Evolutionary conservation across 192 early-diverging fungal species (phyloP).

Genomic region (Mortierella claussenii): DNA sequence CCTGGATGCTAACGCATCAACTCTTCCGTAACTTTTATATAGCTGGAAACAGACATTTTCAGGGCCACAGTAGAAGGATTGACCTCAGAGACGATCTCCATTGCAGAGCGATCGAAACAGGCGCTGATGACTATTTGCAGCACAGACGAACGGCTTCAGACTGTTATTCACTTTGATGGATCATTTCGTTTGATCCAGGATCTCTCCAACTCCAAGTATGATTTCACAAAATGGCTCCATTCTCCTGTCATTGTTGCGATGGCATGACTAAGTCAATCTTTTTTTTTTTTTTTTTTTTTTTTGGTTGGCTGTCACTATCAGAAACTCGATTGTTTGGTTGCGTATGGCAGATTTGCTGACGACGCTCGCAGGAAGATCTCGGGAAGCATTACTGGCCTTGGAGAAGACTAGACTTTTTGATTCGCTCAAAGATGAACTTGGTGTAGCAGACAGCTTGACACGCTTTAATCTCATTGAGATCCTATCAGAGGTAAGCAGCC

Average conservation of each 20-base stretch:
- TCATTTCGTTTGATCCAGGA: slow-evolving; percentile 11
- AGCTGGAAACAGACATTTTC: slow-evolving; percentile 31
- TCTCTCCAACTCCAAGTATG: slow-evolving; percentile 32
- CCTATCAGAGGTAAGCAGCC: slow-evolving; percentile 23
- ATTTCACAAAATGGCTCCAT: neutral
- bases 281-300: neutral
- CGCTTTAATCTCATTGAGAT: slow-evolving; percentile 50
- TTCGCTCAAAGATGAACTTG: slow-evolving; percentile 18
- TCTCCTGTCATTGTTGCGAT: neutral
- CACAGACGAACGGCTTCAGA: slow-evolving; percentile 9
- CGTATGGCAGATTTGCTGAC: slow-evolving; percentile 23
- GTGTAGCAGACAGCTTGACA: slow-evolving; percentile 21
- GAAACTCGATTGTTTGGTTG: slow-evolving; percentile 22
- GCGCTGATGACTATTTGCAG: slow-evolving; percentile 23
- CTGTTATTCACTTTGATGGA: slow-evolving; percentile 6
- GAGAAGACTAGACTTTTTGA: slow-evolving; percentile 13
- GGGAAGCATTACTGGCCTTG: neutral
- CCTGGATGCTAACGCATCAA: too few relatives aligned
- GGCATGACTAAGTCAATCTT: too few relatives aligned
- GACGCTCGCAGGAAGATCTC: slow-evolving; percentile 12
- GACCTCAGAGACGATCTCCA: slow-evolving; percentile 23
- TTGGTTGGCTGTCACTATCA: neutral
- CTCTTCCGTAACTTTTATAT: neutral
- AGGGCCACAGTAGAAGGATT: slow-evolving; percentile 21
- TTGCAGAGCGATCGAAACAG: slow-evolving; percentile 37